Evolutionary conservation across 2,329 filamentous ascomycete genomes (phyloP), one percentile per base, ranked within the genome.

Genomic region (Fonsecaea nubica): DNA sequence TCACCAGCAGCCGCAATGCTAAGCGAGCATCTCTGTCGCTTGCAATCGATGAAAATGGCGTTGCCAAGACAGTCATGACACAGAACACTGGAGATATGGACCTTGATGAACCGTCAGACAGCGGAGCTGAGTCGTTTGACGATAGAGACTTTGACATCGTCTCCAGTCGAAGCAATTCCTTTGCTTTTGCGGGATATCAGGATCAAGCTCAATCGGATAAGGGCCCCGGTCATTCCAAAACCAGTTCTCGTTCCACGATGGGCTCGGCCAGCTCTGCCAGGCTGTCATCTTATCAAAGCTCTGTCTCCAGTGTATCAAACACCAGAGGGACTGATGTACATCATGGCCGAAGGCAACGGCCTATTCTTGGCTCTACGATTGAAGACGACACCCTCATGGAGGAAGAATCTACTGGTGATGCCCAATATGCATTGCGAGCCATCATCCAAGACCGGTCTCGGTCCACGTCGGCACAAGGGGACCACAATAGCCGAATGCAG

Each of bases 41-140:
- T 25, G 79, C 77, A n/a, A 82, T 84, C 67, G 81, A 81, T 64
- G 78, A 79, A 57, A 80, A 82, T 70, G 81, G 82, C 13, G 75
- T 81, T 63, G 82, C 82, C 33, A 83, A 80, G 72, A 79, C 81
- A 4, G 67, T 78, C 6, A 71, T 79, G 15, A 69, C 74, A 12
- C 15, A 74, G 77, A 58, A 72, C 12, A 72, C 76, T 4, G 77
- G 75, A 38, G 58, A 67, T 18, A 59, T 66, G 76, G 80, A 71
- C 75, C 73, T 35, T 64, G 77, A 64, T 15, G 75, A 71, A 4
- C 74, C 73, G 18, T 79, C 81, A 73, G 79, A 80, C 45, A 80
- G 81, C 65, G 80, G 77, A n/a, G 79, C 77, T 5, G 74, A 79
- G 18, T 79, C 79, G 2, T 80, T 81, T 12, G 80, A 81, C 58